Conservation (phyloP, 2,329 filamentous ascomycete genomes). For the Leptosphaerulina australis region DNA sequence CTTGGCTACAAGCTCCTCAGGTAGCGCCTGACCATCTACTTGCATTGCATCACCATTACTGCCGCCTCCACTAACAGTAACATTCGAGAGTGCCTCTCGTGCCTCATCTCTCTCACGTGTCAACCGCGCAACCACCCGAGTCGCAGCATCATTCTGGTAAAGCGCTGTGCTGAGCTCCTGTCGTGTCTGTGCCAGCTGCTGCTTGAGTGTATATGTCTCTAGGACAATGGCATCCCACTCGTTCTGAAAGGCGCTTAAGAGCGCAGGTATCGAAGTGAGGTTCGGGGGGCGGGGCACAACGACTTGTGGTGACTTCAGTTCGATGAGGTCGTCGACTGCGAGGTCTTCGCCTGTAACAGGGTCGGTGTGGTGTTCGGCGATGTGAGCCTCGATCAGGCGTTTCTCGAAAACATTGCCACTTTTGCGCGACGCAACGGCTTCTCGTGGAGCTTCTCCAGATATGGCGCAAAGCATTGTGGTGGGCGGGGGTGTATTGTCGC, state of each 20-base stretch:
- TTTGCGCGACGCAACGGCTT: conserved; percentile 93
- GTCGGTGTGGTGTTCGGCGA: conserved; percentile 90
- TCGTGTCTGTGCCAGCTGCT: conserved; percentile 85
- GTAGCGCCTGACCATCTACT: conserved; percentile 79
- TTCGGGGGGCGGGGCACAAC: conserved; percentile 90
- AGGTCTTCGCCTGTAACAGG: conserved; percentile 88
- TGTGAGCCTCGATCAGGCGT: conserved; percentile 92
- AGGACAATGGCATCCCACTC: conserved; percentile 96
- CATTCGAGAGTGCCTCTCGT: conserved; percentile 82
- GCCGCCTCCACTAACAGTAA: conserved; percentile 70
- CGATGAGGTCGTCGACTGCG: conserved; percentile 81
- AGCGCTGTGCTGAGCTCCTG: conserved; percentile 93
- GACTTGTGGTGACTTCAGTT: conserved; percentile 80
- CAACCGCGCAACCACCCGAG: conserved; percentile 88
- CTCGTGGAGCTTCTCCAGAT: conserved; percentile 93
- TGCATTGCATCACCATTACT: conserved; percentile 84
- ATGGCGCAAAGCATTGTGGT: conserved; percentile 63
- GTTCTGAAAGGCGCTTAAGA: conserved; percentile 94
- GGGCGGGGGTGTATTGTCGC: conserved; percentile 16
- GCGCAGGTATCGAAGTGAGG: conserved; percentile 92
- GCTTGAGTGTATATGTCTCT: conserved; percentile 88
- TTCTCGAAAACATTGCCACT: conserved; percentile 94
- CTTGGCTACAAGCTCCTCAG: conserved; percentile 71
- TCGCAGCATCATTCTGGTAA: conserved; percentile 97
- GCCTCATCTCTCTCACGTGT: conserved; percentile 93